phyloP scores from a whole-genome alignment of 1,284 basidiomycete genomes.

The Chalciporus piperatoides region DNA sequence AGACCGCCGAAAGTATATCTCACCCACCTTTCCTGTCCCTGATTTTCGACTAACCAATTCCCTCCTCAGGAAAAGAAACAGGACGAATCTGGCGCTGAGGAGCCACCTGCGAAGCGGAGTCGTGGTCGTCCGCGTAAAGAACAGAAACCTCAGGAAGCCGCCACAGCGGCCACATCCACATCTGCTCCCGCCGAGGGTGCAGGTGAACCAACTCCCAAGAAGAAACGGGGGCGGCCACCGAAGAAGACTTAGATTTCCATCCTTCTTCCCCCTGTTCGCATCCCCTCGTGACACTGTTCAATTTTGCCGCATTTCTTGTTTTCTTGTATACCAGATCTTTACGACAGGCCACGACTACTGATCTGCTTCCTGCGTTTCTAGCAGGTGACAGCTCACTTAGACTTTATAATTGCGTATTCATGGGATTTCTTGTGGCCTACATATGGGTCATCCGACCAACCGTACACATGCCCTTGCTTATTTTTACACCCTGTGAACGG shows the following conservation, averaged over 20 bases:
- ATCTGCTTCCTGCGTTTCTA: constrained; percentile 33
- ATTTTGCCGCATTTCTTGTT: constrained; percentile 29
- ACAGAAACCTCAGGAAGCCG: constrained; percentile 45
- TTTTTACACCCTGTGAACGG: constrained; percentile 35
- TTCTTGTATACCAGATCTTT: constrained; percentile 35
- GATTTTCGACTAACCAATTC: constrained; percentile 26
- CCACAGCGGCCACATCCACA: constrained; percentile 30
- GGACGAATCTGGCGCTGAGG: constrained; percentile 45
- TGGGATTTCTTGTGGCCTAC: constrained; percentile 23
- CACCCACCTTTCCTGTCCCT: constrained; percentile 22
- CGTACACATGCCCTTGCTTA: constrained; percentile 25
- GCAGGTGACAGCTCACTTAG: constrained; percentile 35
- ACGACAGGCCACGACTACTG: constrained; percentile 31
- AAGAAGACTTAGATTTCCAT: constrained; percentile 45
- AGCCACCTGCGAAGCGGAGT: constrained; percentile 54
- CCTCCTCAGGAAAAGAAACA: constrained; percentile 51
- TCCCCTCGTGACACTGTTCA: constrained; percentile 15
- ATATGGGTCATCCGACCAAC: constrained; percentile 11
- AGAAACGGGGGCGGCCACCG: constrained; percentile 69
- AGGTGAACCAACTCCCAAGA: constrained; percentile 50
- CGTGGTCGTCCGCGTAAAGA: constrained; percentile 70
- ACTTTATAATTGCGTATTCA: constrained; percentile 32
- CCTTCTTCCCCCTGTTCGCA: constrained; percentile 3
- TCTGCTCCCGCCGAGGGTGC: constrained; percentile 39
- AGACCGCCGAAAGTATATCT: constrained; percentile 69